phyloP scores from a whole-genome alignment of 2,329 filamentous ascomycete species.

The Sporothrix variecibatus region DNA sequence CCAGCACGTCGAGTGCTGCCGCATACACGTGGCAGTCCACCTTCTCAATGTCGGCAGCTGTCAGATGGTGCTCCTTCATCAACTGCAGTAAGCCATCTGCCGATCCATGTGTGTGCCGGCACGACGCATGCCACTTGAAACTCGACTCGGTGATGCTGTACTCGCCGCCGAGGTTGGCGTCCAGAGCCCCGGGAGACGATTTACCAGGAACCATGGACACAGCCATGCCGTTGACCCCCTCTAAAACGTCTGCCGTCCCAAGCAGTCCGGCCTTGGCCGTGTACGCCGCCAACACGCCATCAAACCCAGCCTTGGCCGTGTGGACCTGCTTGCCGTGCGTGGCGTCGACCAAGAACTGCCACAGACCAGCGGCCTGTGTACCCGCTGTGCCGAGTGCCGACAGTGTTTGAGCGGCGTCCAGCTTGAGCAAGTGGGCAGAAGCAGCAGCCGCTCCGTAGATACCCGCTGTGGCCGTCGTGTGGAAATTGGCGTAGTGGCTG shows the following conservation, averaged over 20 bases:
- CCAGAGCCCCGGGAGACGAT: neutral
- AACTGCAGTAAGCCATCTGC: conserved; percentile 12
- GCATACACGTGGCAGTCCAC: conserved; percentile 12
- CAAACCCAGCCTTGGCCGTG: conserved; percentile 22
- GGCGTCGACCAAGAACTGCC: conserved; percentile 21
- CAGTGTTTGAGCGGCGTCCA: neutral
- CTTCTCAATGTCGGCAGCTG: neutral
- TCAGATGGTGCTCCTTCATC: neutral
- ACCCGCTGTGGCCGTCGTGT: conserved; percentile 17
- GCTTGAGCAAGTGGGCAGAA: neutral
- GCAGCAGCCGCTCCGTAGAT: conserved; percentile 17
- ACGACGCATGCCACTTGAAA: conserved; percentile 25
- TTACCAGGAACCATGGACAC: neutral
- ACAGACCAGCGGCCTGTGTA: conserved; percentile 19
- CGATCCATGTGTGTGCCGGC: conserved; percentile 22
- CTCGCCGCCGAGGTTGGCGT: neutral
- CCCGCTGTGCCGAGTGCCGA: conserved; percentile 18
- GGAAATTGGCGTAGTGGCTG: conserved; percentile 10
- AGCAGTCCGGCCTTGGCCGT: neutral
- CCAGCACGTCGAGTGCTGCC: conserved; percentile 12
- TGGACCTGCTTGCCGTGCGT: conserved; percentile 23
- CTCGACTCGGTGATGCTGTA: conserved; percentile 18
- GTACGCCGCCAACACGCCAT: conserved; percentile 21
- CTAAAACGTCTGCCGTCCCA: conserved; percentile 16
- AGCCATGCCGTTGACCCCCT: conserved; percentile 20